Evolutionary conservation across 2,329 filamentous ascomycete species (phyloP).

Genomic region (Plenodomus lindquistii): DNA sequence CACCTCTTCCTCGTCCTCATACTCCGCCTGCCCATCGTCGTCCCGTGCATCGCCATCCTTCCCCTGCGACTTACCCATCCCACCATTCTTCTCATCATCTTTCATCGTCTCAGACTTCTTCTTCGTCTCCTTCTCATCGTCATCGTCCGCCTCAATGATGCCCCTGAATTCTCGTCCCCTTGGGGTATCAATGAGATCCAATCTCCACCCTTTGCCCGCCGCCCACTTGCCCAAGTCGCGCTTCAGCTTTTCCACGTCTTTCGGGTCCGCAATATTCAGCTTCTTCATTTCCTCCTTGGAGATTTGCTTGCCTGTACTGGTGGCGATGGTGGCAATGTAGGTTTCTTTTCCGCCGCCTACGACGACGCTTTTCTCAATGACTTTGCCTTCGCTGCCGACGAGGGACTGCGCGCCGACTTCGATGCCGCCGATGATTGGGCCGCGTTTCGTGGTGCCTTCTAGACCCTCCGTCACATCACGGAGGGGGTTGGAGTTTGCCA

Average conservation of each 20-base stretch:
- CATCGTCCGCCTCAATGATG: conserved; percentile 64
- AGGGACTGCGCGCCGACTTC: conserved; percentile 61
- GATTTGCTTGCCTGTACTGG: conserved; percentile 65
- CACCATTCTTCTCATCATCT: conserved; percentile 21
- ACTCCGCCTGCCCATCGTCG: conserved; percentile 29
- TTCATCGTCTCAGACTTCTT: conserved; percentile 23
- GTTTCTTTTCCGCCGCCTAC: conserved; percentile 58
- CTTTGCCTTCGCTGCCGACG: conserved; percentile 59
- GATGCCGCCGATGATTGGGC: conserved; percentile 59
- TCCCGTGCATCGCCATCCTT: conserved; percentile 14
- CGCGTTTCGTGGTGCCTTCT: conserved; percentile 40
- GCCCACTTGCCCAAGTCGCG: conserved; percentile 71
- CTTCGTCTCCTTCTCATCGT: conserved; percentile 49
- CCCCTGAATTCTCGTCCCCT: conserved; percentile 69
- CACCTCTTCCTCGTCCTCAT: conserved; percentile 25
- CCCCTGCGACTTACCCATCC: conserved; percentile 44
- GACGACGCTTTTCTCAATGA: conserved; percentile 58
- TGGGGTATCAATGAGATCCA: conserved; percentile 76
- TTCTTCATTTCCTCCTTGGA: conserved; percentile 69
- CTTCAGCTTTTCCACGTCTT: conserved; percentile 70
- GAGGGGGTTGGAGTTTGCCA: conserved; percentile 36
- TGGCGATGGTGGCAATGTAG: conserved; percentile 56
- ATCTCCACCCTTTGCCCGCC: conserved; percentile 73
- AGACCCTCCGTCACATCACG: conserved; percentile 35
- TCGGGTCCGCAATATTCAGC: conserved; percentile 64